A percentile compares a stretch with the other conserved stretches of the same genome.
These are phyloP conservation scores for Amylostereum chailletii DNA, from an alignment of 1,284 basidiomycete genomes.

Conservation along the genomic window DNA sequence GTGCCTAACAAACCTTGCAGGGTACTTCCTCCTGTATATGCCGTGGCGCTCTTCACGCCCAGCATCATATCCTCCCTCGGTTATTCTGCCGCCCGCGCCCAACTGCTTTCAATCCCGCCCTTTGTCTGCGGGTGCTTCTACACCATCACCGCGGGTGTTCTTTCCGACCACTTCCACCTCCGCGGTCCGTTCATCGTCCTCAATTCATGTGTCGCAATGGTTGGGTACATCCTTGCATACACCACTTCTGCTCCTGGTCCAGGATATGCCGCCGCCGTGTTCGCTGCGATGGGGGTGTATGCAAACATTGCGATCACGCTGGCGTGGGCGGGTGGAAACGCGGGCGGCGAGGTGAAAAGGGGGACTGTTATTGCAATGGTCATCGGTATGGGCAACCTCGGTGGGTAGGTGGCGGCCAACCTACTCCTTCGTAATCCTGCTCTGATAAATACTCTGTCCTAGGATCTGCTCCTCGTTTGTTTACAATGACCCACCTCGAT, in stretches of 20 bases:
- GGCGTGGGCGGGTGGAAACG: conserved; percentile 50
- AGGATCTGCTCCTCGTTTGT: conserved; percentile 36
- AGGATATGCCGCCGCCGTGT: conserved; percentile 43
- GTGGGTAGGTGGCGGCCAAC: conserved; percentile 14
- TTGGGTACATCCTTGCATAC: conserved; percentile 38
- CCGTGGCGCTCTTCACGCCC: conserved; percentile 50
- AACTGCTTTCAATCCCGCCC: conserved; percentile 46
- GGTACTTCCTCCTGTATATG: conserved; percentile 43
- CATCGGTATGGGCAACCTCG: conserved; percentile 44
- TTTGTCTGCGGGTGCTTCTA: conserved; percentile 34
- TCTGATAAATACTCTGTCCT: background rate
- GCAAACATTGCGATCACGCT: conserved; percentile 43
- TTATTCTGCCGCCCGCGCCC: conserved; percentile 46
- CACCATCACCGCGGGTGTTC: conserved; percentile 33
- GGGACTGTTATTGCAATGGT: conserved; percentile 47
- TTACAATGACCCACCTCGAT: conserved; percentile 35
- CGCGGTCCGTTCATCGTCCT: conserved; percentile 38
- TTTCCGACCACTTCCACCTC: conserved; percentile 31
- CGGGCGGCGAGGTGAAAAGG: conserved; percentile 45
- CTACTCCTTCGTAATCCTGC: background rate
- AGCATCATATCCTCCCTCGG: conserved; percentile 44
- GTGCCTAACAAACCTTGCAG: conserved; percentile 16
- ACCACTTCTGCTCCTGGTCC: conserved; percentile 23
- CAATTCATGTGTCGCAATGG: conserved; percentile 27
- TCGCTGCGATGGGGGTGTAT: conserved; percentile 45